These are phyloP conservation scores for Zygotorulaspora sp. DNA, from an alignment of 805 yeast species.

Conservation along the genomic window DNA sequence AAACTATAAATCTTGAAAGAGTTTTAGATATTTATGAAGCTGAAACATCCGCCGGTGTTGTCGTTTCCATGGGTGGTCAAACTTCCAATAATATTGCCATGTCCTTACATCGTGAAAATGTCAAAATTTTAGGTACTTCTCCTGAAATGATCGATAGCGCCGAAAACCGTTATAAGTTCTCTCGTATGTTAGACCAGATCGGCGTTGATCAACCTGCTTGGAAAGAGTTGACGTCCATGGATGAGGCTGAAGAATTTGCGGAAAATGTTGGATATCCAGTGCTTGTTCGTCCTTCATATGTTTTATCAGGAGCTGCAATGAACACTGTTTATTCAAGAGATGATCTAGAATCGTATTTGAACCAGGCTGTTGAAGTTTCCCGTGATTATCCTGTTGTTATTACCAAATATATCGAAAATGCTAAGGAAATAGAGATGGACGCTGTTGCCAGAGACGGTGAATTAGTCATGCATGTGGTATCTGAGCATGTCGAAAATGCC, in stretches of 20 bases:
- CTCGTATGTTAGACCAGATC: slow-evolving; percentile 92
- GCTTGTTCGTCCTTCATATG: slow-evolving; percentile 95
- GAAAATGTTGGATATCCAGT: slow-evolving; percentile 90
- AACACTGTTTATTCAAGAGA: slow-evolving; percentile 88
- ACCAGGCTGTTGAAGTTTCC: slow-evolving; percentile 95
- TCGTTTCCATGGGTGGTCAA: slow-evolving; percentile 98
- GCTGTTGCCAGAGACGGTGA: slow-evolving; percentile 96
- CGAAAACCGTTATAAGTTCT: slow-evolving; percentile 95
- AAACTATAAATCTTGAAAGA: slow-evolving; percentile 89
- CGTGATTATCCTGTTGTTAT: slow-evolving; percentile 97
- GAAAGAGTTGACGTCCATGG: slow-evolving; percentile 92
- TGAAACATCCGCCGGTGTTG: slow-evolving; percentile 86
- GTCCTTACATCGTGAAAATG: slow-evolving; percentile 87
- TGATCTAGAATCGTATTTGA: slow-evolving; percentile 79
- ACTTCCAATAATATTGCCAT: slow-evolving; percentile 95
- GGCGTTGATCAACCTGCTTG: slow-evolving; percentile 99
- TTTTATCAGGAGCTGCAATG: slow-evolving; percentile 98
- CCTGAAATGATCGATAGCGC: slow-evolving; percentile 99
- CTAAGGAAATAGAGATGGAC: slow-evolving; percentile 98
- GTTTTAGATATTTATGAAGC: slow-evolving; percentile 91
- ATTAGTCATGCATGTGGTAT: slow-evolving; percentile 92
- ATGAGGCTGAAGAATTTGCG: slow-evolving; percentile 90
- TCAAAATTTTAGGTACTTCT: slow-evolving; percentile 91
- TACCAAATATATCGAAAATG: slow-evolving; percentile 93
- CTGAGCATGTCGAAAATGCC: slow-evolving; percentile 98